Evolutionary conservation across 805 yeast species (phyloP).

Genomic region (Ogataea paraovalis): DNA sequence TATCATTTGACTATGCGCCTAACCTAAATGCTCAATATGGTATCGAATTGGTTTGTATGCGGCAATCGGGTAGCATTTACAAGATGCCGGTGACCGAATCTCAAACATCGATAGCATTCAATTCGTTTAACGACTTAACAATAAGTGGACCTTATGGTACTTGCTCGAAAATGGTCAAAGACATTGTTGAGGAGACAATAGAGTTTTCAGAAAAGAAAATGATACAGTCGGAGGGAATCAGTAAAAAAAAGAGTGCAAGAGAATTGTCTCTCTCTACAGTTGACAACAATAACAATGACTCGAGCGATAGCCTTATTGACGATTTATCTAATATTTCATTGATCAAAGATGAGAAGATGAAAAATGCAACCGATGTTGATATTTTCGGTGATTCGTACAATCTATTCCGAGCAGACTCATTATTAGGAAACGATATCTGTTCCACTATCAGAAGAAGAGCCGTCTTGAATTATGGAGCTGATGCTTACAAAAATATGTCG

Average conservation of each 20-base stretch:
- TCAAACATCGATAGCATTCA: conserved; percentile 58
- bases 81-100: conserved; percentile 71
- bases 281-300: conserved; percentile 1
- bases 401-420: conserved; percentile 21
- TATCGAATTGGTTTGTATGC: conserved; percentile 75
- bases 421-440: conserved; percentile 71
- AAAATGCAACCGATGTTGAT: conserved; percentile 16
- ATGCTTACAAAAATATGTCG: conserved; percentile 58
- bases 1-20: conserved; percentile 80
- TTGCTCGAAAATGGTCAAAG: conserved; percentile 38
- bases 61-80: conserved; percentile 86
- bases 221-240: conserved; percentile 2
- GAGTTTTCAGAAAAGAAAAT: conserved; percentile 6
- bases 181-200: conserved; percentile 19
- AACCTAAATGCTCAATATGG: conserved; percentile 44
- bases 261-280: background rate
- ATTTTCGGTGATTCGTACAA: conserved; percentile 25
- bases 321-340: conserved; percentile 20
- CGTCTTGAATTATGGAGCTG: conserved; percentile 63
- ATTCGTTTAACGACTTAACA: conserved; percentile 62
- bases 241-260: conserved; percentile 5
- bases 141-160: conserved; percentile 58
- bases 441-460: conserved; percentile 71
- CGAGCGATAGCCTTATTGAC: conserved; percentile 3
- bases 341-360: conserved; percentile 11